Conservation (phyloP, 2,329 filamentous ascomycete species). For the Arthrobotrys sinensis region DNA sequence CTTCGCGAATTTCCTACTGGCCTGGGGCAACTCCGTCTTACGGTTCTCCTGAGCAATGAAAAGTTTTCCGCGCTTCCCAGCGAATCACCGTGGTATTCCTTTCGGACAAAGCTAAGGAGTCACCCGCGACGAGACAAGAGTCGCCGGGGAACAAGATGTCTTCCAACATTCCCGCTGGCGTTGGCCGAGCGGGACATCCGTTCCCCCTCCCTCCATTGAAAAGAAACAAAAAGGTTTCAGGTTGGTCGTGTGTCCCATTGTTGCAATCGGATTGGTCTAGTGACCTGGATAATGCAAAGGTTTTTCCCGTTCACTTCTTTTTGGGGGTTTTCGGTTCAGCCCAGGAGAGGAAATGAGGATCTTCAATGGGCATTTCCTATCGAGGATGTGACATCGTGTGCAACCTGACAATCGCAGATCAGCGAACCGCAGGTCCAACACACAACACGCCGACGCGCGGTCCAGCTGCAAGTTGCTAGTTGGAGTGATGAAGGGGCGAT, state of each 20-base stretch:
- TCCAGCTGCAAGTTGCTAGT: neutral
- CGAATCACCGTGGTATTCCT: conserved; percentile 15
- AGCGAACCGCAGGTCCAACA: conserved; percentile 36
- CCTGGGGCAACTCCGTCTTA: conserved; percentile 12
- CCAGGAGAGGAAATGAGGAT: conserved; percentile 10
- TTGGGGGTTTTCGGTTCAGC: neutral
- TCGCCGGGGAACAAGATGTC: no score
- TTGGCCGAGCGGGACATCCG: conserved; percentile 16
- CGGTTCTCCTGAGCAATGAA: neutral
- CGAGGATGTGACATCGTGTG: conserved; percentile 44
- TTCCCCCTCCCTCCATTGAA: neutral
- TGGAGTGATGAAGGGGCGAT: conserved; percentile 15
- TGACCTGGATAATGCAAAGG: neutral
- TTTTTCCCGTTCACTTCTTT: neutral
- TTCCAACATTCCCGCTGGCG: neutral
- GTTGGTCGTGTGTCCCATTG: conserved; percentile 1
- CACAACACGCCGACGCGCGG: conserved; percentile 10
- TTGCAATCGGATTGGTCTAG: conserved; percentile 1
- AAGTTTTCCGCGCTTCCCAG: neutral
- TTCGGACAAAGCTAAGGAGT: no score
- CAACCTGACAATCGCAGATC: conserved; percentile 31
- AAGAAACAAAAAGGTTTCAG: conserved; percentile 1
- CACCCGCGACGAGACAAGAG: no score
- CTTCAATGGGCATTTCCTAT: conserved; percentile 37
- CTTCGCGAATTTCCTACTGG: conserved; percentile 6